Evolutionary conservation across 2,329 filamentous ascomycete species (phyloP).

Genomic region (Alternaria sp.): DNA sequence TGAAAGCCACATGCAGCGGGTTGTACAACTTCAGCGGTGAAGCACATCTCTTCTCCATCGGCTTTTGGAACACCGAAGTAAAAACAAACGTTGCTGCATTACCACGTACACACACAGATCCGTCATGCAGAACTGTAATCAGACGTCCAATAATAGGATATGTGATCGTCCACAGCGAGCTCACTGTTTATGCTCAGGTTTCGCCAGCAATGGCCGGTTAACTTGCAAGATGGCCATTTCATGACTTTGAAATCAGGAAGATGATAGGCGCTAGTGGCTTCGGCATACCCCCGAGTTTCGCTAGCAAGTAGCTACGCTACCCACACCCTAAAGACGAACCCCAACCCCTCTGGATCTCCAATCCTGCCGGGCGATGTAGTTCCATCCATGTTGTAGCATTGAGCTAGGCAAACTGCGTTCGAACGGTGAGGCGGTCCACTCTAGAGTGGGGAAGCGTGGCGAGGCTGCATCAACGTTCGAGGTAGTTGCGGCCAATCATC

Average conservation of each 20-base stretch:
- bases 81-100: slow-evolving; percentile 12
- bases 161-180: slow-evolving; percentile 1
- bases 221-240: slow-evolving; percentile 3
- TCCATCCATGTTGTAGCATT: slow-evolving; percentile 13
- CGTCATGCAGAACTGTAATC: slow-evolving; percentile 2
- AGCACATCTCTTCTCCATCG: slow-evolving; percentile 12
- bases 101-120: slow-evolving; percentile 1
- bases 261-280: slow-evolving; percentile 8
- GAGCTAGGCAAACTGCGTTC: slow-evolving; percentile 5
- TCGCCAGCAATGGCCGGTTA: slow-evolving; percentile 8
- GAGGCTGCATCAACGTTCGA: slow-evolving; percentile 35
- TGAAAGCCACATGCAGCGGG: slow-evolving; percentile 31
- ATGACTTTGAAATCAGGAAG: slow-evolving; percentile 9
- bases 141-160: slow-evolving; percentile 4
- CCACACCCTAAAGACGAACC: slow-evolving; percentile 1
- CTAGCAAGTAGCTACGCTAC: slow-evolving; percentile 8
- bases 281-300: slow-evolving; percentile 9
- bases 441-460: slow-evolving; percentile 29
- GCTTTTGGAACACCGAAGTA: slow-evolving; percentile 10
- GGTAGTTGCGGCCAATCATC: slow-evolving; percentile 36
- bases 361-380: slow-evolving; percentile 2
- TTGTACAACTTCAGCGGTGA: slow-evolving; percentile 48
- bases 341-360: slow-evolving; percentile 7
- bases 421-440: slow-evolving; percentile 17
- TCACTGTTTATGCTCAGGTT: slow-evolving; percentile 2